Evolutionary conservation across 1,284 basidiomycete genomes (phyloP).

Genomic region (Apiotrichum laibachii): DNA sequence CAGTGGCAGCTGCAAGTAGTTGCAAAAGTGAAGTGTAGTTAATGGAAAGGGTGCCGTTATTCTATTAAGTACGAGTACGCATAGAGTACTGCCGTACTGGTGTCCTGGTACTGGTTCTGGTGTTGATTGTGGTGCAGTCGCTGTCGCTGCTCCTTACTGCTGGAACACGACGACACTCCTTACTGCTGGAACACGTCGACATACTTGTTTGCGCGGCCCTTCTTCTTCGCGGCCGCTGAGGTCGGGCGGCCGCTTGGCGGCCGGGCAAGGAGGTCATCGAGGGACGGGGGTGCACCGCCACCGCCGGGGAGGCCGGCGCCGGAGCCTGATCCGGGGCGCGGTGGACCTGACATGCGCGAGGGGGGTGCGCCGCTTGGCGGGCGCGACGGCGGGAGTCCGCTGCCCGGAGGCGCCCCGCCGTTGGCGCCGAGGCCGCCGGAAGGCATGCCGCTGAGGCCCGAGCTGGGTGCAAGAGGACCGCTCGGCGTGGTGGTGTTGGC

Average conservation of each 20-base stretch:
- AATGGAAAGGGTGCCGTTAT: too few relatives aligned
- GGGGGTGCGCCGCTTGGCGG: conserved; percentile 12
- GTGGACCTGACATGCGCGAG: too few relatives aligned
- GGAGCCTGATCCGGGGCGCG: too few relatives aligned
- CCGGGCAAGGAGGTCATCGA: conserved; percentile 48
- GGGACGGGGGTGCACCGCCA: conserved; percentile 45
- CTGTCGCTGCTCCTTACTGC: too few relatives aligned
- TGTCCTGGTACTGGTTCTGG: too few relatives aligned
- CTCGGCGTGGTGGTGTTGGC: conserved; percentile 26
- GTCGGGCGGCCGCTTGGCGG: conserved; percentile 44
- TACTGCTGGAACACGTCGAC: conserved; percentile 55
- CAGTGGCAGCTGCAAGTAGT: too few relatives aligned
- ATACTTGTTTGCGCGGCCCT: conserved; percentile 73
- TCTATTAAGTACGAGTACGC: too few relatives aligned
- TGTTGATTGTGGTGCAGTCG: too few relatives aligned
- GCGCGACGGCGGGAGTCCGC: neutral
- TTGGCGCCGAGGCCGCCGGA: neutral
- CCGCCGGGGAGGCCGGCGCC: conserved; percentile 10
- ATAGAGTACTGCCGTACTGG: too few relatives aligned
- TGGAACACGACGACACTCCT: too few relatives aligned
- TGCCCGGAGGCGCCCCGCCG: too few relatives aligned
- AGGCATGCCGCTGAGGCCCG: conserved; percentile 44
- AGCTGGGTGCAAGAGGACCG: conserved; percentile 44
- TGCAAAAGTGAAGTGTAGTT: too few relatives aligned
- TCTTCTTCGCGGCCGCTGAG: conserved; percentile 59